Percentiles rank a stretch among this genome's conserved stretches.
phyloP scores from a whole-genome alignment of 2,329 filamentous ascomycete species.

The Alternaria viburni region DNA sequence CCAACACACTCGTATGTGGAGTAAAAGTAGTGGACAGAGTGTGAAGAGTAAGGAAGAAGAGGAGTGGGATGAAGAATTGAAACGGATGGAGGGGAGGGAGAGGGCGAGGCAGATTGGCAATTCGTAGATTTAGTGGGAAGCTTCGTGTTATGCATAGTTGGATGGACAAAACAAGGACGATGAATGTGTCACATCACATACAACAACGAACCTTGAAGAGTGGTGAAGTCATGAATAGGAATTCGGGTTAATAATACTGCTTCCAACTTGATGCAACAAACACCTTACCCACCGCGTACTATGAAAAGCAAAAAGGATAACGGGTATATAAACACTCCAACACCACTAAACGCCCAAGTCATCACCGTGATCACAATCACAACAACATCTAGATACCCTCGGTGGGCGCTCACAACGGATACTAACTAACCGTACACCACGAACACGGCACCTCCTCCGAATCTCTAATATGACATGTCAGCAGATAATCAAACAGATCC shows the following conservation, averaged over 20 bases:
- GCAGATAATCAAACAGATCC: not conserved
- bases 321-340: not conserved
- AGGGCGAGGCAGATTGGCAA: conserved; percentile 3
- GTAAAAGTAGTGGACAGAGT: not conserved
- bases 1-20: not conserved
- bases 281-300: not conserved
- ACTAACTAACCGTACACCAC: not conserved
- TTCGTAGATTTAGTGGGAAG: not conserved
- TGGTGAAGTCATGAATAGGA: not conserved
- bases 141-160: not conserved
- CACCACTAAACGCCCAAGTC: not conserved
- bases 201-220: too few relatives aligned
- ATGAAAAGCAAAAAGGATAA: not conserved
- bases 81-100: conserved; percentile 16
- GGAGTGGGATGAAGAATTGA: conserved; percentile 14
- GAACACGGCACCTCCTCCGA: not conserved
- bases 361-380: not conserved
- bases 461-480: not conserved
- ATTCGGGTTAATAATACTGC: not conserved
- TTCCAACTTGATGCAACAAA: not conserved
- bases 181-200: too few relatives aligned
- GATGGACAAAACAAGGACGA: not conserved
- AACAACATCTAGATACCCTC: not conserved
- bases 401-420: not conserved
- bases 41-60: conserved; percentile 2